Percentiles rank a stretch among this genome's conserved stretches.
phyloP scores from a whole-genome alignment of 2,329 filamentous ascomycete genomes.

The Aspergillus intermedius region DNA sequence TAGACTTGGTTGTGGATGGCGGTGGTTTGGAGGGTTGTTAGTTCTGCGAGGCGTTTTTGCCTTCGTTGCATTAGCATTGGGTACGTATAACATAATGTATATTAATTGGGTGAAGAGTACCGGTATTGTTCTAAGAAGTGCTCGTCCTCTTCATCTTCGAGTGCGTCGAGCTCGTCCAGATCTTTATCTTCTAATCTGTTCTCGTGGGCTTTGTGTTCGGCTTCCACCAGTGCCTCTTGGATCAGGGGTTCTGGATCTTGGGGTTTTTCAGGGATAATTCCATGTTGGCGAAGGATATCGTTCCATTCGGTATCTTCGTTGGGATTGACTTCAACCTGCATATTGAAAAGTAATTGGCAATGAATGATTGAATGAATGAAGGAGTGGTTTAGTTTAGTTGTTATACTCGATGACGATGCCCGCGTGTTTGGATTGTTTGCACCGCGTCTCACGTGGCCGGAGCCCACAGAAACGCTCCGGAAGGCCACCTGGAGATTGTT shows the following conservation, averaged over 20 bases:
- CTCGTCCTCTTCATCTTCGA: constrained; percentile 95
- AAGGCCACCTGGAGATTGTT: constrained; percentile 35
- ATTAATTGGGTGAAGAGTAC: constrained; percentile 22
- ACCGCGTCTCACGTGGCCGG: constrained; percentile 17
- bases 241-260: constrained; percentile 94
- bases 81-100: neutral
- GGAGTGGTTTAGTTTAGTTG: no score
- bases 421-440: constrained; percentile 37
- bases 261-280: constrained; percentile 94
- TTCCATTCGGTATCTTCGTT: constrained; percentile 99
- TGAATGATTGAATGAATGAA: constrained; percentile 1
- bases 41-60: constrained; percentile 77
- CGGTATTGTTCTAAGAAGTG: constrained; percentile 82
- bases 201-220: constrained; percentile 75
- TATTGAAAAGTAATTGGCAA: constrained; percentile 8
- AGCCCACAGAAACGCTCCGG: constrained; percentile 27
- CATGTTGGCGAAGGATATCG: constrained; percentile 94
- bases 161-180: constrained; percentile 82
- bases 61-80: constrained; percentile 25
- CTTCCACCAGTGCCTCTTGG: constrained; percentile 85
- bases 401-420: constrained; percentile 2
- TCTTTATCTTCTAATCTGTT: constrained; percentile 92
- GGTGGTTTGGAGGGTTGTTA: constrained; percentile 67
- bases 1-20: constrained; percentile 86
- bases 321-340: constrained; percentile 81